These are phyloP conservation scores for Mucor saturninus DNA, from an alignment of 371 early-diverging fungal genomes.

Conservation along the genomic window DNA sequence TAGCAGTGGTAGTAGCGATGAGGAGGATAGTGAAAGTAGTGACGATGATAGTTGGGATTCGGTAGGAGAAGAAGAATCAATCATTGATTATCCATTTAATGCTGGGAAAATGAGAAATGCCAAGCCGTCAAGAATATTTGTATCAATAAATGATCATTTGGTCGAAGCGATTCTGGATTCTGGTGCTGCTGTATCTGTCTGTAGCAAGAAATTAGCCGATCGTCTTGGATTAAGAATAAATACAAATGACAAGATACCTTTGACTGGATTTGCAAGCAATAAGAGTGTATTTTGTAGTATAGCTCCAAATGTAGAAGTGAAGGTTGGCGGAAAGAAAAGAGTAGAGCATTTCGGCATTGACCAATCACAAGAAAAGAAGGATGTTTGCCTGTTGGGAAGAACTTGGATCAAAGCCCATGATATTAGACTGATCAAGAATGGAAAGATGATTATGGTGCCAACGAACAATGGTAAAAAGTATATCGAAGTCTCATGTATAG, in stretches of 20 bases:
- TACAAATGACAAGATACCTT: neutral
- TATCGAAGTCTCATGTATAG: constrained; percentile 11
- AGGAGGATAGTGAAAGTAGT: neutral
- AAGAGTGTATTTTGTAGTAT: constrained; percentile 5
- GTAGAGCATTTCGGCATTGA: constrained; percentile 21
- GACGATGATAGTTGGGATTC: neutral
- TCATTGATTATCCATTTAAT: constrained; percentile 15
- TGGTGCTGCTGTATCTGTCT: constrained; percentile 22
- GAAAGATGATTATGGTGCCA: neutral
- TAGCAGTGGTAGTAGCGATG: neutral
- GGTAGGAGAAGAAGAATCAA: neutral
- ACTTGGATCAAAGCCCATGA: constrained; percentile 10
- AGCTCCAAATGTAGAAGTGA: constrained; percentile 11
- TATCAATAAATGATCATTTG: constrained; percentile 3
- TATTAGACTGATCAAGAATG: constrained; percentile 1
- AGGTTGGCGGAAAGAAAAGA: constrained; percentile 18
- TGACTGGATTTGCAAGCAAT: constrained; percentile 7
- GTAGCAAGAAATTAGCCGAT: constrained; percentile 14
- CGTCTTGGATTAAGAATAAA: neutral
- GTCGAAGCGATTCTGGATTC: constrained; percentile 23
- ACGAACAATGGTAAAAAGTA: neutral
- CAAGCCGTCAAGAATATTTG: constrained; percentile 2
- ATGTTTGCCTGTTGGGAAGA: constrained; percentile 8
- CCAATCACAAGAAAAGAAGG: neutral
- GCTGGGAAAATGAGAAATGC: constrained; percentile 1